These are phyloP conservation scores for Micractinium conductrix DNA, from an alignment of 139 green algal species.

Conservation along the genomic window DNA sequence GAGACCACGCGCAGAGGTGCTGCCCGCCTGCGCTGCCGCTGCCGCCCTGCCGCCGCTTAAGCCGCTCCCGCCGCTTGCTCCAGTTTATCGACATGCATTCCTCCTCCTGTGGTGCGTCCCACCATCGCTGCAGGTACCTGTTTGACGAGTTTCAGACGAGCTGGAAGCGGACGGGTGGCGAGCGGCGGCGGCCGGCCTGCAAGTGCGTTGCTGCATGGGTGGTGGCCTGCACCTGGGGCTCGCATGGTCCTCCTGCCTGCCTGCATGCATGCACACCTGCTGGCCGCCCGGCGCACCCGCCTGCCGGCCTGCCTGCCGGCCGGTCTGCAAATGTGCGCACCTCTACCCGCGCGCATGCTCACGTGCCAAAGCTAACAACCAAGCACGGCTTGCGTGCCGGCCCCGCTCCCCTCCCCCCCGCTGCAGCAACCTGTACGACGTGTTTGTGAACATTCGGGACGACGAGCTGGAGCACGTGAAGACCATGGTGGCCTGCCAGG, in stretches of 20 bases:
- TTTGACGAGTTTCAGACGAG: constrained; percentile 81
- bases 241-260: too few relatives aligned
- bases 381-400: too few relatives aligned
- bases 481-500: constrained; percentile 92
- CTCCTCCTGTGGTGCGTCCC: background rate
- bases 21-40: too few relatives aligned
- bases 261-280: too few relatives aligned
- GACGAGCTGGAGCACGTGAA: constrained; percentile 94
- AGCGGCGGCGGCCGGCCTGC: constrained; percentile 51
- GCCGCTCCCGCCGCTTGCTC: too few relatives aligned
- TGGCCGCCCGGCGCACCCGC: background rate
- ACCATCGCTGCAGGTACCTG: constrained; percentile 62
- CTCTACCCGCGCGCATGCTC: too few relatives aligned
- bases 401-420: background rate
- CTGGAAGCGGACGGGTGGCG: constrained; percentile 15
- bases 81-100: too few relatives aligned
- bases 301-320: too few relatives aligned
- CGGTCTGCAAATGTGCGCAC: too few relatives aligned
- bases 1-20: too few relatives aligned
- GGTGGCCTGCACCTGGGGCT: background rate
- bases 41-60: too few relatives aligned
- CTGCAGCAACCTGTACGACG: constrained; percentile 82
- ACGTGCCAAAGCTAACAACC: too few relatives aligned
- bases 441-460: constrained; percentile 91
- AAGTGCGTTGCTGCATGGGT: constrained; percentile 33